Evolutionary conservation across 768 basidiomycete species (phyloP).

Genomic region (Podaxis sp.): DNA sequence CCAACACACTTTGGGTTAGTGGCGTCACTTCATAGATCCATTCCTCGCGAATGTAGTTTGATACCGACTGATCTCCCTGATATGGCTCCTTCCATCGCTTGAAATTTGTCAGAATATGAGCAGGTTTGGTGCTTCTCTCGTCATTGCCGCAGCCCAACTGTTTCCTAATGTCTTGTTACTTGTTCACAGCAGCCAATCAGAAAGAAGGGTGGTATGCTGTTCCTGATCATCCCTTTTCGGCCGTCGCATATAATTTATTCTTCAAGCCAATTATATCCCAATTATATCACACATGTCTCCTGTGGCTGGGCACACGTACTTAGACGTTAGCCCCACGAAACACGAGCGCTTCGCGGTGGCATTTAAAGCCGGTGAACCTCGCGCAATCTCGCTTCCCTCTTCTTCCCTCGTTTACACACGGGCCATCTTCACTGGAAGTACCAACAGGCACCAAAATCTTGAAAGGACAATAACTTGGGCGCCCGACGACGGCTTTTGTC

Average conservation of each 20-base stretch:
- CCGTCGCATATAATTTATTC: slow-evolving; percentile 4
- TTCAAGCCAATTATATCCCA: neutral
- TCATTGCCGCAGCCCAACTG: slow-evolving; percentile 21
- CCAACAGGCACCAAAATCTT: neutral
- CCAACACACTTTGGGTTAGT: slow-evolving; percentile 5
- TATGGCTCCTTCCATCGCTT: slow-evolving; percentile 18
- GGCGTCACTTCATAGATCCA: slow-evolving; percentile 9
- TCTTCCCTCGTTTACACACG: neutral
- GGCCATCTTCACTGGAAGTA: neutral
- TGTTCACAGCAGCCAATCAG: slow-evolving; percentile 11
- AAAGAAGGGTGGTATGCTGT: slow-evolving; percentile 3
- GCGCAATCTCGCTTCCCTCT: neutral
- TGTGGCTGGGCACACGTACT: slow-evolving; percentile 17
- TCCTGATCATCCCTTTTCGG: slow-evolving; percentile 7
- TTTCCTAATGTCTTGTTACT: slow-evolving; percentile 8
- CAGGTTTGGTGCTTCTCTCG: slow-evolving; percentile 24
- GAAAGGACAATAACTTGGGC: neutral
- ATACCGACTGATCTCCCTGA: slow-evolving; percentile 21
- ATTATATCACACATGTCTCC: slow-evolving; percentile 17
- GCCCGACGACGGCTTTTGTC: neutral
- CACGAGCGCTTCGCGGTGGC: slow-evolving; percentile 16
- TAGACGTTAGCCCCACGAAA: slow-evolving; percentile 15
- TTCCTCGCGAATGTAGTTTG: neutral
- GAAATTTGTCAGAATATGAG: slow-evolving; percentile 11
- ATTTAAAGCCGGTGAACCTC: slow-evolving; percentile 15